Base-by-base conservation (phyloP, 495 filamentous ascomycete species). In the Talaromyces trachyspermus region DNA sequence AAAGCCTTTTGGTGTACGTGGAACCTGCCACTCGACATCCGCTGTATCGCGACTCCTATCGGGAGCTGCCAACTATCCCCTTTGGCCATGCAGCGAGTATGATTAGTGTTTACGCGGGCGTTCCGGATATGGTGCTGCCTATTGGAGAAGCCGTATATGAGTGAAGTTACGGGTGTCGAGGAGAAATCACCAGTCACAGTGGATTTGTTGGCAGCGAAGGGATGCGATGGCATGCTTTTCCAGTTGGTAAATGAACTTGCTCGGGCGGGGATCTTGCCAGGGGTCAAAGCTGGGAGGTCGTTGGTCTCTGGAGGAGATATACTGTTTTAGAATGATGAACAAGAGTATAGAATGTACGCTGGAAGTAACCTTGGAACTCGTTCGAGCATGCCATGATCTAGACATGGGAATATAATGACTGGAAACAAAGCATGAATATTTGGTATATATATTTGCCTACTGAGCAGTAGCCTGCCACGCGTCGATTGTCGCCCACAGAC, bases 161-260 rank as follows among this genome's bases (percentile, higher is more conserved):
- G 72, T 4, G 72, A 62, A 4, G 70, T 83, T 43, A 78, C 77
- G 0, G 40, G 69, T 1, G 64, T 77, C 38, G 62, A 60, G 20
- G 81, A 84, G 60, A 65, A 66, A 24, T 50, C 83, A 26, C 81
- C 81, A 1, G 80, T 86, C 0, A 72, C 71, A 0, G 69, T 84
- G 15, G 69, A 75, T 48, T 64, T 86, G 27, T 59, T 81, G 57
- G 79, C 74, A 2, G 75, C 78, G 2, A 72, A 74, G 38, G 80
- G 80, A 0, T 85, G 82, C 49, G 82, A 86, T 61, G 67, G 72
- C 0, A 65, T 84, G 61, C 56, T 84, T 36, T 77, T 72, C 11
- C 68, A 61, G 25, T 54, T 84, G 32, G 70, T 79, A n/a, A 56
- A 69, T 48, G 76, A 75, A 24, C 47, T 85, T 19, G 58, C 69